Conservation (phyloP, 129 eudicot species). For the Pulicaria dysenterica region DNA sequence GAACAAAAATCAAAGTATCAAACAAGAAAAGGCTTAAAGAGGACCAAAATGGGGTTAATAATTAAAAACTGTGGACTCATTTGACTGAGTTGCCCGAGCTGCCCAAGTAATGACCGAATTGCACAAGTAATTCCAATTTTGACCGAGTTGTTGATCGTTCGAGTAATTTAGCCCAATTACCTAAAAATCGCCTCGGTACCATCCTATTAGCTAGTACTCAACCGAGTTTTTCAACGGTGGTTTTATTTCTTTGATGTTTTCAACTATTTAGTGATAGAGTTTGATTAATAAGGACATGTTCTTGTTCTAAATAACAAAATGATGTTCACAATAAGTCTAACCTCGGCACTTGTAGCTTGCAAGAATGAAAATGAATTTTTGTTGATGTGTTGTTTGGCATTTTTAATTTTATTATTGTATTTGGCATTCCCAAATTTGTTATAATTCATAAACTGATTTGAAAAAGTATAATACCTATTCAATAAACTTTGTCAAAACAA, state of each 20-base stretch:
- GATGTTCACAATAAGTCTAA: constrained; percentile 4
- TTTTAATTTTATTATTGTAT: background rate
- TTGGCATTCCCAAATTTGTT: background rate
- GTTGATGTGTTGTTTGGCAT: background rate
- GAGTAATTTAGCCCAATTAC: too few relatives aligned
- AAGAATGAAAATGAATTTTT: background rate
- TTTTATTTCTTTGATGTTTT: background rate
- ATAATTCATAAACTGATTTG: background rate
- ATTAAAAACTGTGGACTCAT: too few relatives aligned
- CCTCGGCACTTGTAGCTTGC: background rate
- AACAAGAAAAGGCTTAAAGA: too few relatives aligned
- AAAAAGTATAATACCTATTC: background rate
- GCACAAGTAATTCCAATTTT: too few relatives aligned
- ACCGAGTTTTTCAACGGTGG: background rate
- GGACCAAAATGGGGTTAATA: too few relatives aligned
- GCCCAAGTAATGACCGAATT: too few relatives aligned
- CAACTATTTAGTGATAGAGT: background rate
- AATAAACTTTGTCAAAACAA: too few relatives aligned
- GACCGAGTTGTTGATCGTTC: too few relatives aligned
- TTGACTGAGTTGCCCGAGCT: too few relatives aligned
- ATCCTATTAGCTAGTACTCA: too few relatives aligned
- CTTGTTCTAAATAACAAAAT: background rate
- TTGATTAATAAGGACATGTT: constrained; percentile 3
- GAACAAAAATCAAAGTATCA: too few relatives aligned
- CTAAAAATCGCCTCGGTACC: too few relatives aligned